These are phyloP conservation scores for Wickerhamomyces bisporus DNA, from an alignment of 805 yeast genomes.

Conservation along the genomic window DNA sequence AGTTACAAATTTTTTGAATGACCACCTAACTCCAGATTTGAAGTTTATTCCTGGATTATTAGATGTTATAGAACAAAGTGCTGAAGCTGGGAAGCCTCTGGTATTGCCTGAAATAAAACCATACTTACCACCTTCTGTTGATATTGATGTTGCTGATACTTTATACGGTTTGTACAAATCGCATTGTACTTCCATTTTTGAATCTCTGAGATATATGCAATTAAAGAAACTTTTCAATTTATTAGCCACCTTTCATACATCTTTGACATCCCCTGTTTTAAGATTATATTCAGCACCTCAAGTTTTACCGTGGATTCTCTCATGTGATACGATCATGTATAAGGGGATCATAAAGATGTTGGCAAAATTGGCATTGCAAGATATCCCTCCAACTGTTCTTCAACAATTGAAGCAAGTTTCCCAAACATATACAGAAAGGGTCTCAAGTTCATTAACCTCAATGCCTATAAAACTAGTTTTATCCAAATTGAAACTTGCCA, in stretches of 20 bases:
- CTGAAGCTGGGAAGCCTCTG: constrained; percentile 20
- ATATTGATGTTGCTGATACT: constrained; percentile 45
- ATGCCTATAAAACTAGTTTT: constrained; percentile 46
- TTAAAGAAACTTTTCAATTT: constrained; percentile 53
- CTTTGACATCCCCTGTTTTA: constrained; percentile 59
- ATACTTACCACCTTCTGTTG: constrained; percentile 16
- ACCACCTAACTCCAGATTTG: constrained; percentile 11
- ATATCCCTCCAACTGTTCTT: constrained; percentile 53
- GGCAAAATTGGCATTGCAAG: constrained; percentile 52
- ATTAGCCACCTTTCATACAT: constrained; percentile 46
- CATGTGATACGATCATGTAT: constrained; percentile 65
- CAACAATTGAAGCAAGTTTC: constrained; percentile 51
- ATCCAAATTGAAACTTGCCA: constrained; percentile 51
- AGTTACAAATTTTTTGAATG: constrained; percentile 14
- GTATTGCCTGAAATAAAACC: constrained; percentile 33
- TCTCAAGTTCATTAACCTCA: constrained; percentile 34
- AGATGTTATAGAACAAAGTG: constrained; percentile 11
- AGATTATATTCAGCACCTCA: constrained; percentile 47
- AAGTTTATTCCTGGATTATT: constrained; percentile 20
- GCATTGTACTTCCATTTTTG: constrained; percentile 60
- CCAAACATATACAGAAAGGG: constrained; percentile 39
- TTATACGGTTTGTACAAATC: constrained; percentile 57
- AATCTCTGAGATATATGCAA: constrained; percentile 63
- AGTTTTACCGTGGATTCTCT: constrained; percentile 55
- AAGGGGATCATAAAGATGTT: constrained; percentile 49